Percentiles rank a stretch among this genome's conserved stretches.
Conservation (phyloP, 371 early-diverging fungal species). For the Saksenaea vasiformis region DNA sequence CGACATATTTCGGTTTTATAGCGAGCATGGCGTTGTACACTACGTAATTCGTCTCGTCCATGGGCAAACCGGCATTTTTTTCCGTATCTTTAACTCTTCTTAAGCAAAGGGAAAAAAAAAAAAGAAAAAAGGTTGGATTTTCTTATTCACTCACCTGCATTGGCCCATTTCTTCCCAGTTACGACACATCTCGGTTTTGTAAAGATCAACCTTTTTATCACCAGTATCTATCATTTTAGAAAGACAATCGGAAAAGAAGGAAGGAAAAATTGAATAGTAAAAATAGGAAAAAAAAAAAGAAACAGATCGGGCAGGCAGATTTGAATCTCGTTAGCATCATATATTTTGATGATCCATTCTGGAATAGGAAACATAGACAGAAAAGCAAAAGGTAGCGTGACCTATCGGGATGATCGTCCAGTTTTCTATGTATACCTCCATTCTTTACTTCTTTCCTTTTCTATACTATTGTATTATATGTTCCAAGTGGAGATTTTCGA, state of each 20-base stretch:
- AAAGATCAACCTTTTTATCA: conserved; percentile 60
- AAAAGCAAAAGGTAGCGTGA: conserved; percentile 1
- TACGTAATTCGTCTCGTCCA: conserved; percentile 75
- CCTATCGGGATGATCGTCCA: background rate
- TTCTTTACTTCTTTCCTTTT: too few species aligned
- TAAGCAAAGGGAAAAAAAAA: background rate
- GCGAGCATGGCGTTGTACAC: conserved; percentile 86
- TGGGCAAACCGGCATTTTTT: conserved; percentile 98
- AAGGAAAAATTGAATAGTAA: conserved; percentile 1
- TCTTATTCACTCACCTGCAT: conserved; percentile 70
- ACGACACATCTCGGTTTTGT: conserved; percentile 97
- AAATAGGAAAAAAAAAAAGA: conserved; percentile 3
- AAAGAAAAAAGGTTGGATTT: conserved; percentile 2
- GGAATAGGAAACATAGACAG: conserved; percentile 1
- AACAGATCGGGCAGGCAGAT: background rate
- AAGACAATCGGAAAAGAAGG: too few species aligned
- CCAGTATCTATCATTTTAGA: conserved; percentile 7
- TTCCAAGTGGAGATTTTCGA: background rate
- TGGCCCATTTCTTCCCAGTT: conserved; percentile 84
- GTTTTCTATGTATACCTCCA: background rate
- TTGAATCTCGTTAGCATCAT: background rate
- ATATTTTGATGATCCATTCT: background rate
- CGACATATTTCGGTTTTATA: conserved; percentile 94
- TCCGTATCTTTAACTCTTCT: conserved; percentile 66
- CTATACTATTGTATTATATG: background rate